Evolutionary conservation across 306 rosid genomes (phyloP).

Genomic region (Hippophae tibetana): DNA sequence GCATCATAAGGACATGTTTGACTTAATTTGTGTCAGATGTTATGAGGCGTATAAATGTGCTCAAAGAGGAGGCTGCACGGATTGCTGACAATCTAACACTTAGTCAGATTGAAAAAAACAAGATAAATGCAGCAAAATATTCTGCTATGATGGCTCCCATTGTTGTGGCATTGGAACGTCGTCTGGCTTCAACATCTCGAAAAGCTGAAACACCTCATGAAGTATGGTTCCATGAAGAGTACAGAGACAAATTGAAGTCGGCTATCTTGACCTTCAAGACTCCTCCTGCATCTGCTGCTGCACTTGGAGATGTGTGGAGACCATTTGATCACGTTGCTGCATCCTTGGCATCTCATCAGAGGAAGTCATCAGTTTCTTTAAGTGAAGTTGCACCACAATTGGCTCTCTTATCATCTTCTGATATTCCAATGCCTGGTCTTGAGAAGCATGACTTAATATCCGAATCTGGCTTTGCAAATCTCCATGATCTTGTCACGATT

Average conservation of each 20-base stretch:
- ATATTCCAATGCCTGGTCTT: conserved; percentile 97
- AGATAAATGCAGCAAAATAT: conserved; percentile 89
- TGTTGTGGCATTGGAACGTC: conserved; percentile 92
- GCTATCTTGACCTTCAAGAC: conserved; percentile 67
- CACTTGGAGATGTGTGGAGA: conserved; percentile 80
- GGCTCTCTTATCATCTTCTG: conserved; percentile 69
- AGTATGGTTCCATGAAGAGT: conserved; percentile 88
- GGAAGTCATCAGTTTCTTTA: conserved; percentile 77
- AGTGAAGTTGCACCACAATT: conserved; percentile 82
- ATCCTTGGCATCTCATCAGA: conserved; percentile 84
- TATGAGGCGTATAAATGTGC: conserved; percentile 78
- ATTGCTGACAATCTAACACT: conserved; percentile 87
- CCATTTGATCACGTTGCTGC: conserved; percentile 86
- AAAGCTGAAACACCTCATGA: conserved; percentile 96
- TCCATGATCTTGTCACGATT: conserved; percentile 68
- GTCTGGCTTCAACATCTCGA: conserved; percentile 86
- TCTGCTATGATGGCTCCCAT: conserved; percentile 99
- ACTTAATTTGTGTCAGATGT: conserved; percentile 62
- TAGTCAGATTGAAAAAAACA: conserved; percentile 82
- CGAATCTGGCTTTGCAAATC: conserved; percentile 44
- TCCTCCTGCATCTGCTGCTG: conserved; percentile 69
- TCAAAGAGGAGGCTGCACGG: conserved; percentile 89
- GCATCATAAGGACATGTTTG: conserved; percentile 5
- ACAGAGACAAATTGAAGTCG: conserved; percentile 57
- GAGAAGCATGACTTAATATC: conserved; percentile 62